Base-by-base conservation (phyloP, 192 early-diverging fungal species). In the Obelidium mucronatum region DNA sequence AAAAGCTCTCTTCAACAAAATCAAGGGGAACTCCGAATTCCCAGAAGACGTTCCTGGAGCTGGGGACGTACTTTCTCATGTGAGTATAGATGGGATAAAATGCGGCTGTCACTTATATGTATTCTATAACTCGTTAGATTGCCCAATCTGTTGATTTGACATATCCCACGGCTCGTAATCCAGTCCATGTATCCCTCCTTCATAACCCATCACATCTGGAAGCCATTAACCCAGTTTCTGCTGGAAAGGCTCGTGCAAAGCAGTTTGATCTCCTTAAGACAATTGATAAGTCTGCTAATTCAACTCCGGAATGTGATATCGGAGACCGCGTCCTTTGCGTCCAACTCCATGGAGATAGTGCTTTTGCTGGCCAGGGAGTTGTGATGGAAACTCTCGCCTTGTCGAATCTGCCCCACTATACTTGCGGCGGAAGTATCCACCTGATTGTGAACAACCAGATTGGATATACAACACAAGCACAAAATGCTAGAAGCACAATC, bases 401-500 rank as follows among this genome's bases (percentile, higher is more conserved):
- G 34, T 97, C 97, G 24, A 97, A 97, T 77, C 82, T 98, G 56
- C 95, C 97, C 3, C 97, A 97, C 74, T 98, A 93, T 83, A 93
- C 93, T 8, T 92, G 93, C 1, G 97, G 97, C 79, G 97, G 97
- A 24, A 95, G 94, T 2, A 80, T 98, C n/a, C 97, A 98, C 76
- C 87, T 98, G 73, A 97, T 98, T 56, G 95, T 98, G 77, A 98
- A 98, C 81, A 98, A 98, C 84, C 97, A 98, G 84, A 91, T 98
- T 60, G 84, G 86, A 15, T 98, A 97, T 84, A 98, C 96, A 0
- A 98, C 96, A n/a, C 95, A 95, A 17, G 93, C 94, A 11, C 91
- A 92, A 75, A 98, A 98, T 76, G 94, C 96, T 0, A 92, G 97
- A 40, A 95, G 94, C 1, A 94, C 94, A 6, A 85, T 91, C 26